Percentiles rank a stretch among this genome's conserved stretches.
phyloP scores from a whole-genome alignment of 352 stramenopile species.

The Aphanomyces astaci region DNA sequence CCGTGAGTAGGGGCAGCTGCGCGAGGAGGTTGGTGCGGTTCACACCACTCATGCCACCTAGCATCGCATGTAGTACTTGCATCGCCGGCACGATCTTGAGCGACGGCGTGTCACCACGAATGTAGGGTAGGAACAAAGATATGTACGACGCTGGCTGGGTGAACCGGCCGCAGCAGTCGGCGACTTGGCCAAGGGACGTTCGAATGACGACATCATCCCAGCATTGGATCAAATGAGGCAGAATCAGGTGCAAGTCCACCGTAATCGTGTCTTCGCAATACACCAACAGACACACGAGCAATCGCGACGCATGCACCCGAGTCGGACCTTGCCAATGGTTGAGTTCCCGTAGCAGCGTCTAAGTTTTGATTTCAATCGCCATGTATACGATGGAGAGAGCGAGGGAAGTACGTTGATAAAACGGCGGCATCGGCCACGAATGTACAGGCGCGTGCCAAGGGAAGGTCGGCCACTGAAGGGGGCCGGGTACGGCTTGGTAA shows the following conservation, averaged over 20 bases:
- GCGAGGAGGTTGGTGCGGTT: conserved; percentile 49
- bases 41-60: conserved; percentile 35
- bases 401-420: conserved; percentile 65
- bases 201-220: conserved; percentile 38
- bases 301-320: conserved; percentile 63
- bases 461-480: conserved; percentile 79
- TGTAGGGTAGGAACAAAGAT: conserved; percentile 45
- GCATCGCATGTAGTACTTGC: conserved; percentile 43
- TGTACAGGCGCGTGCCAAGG: conserved; percentile 86
- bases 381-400: not conserved
- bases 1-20: conserved; percentile 48
- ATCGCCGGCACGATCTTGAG: conserved; percentile 32
- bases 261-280: conserved; percentile 93
- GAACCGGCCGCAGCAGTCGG: conserved; percentile 56
- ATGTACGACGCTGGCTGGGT: conserved; percentile 57
- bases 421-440: conserved; percentile 79
- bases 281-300: conserved; percentile 87
- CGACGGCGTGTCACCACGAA: conserved; percentile 46
- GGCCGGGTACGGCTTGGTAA: conserved; percentile 56
- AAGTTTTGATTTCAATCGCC: not conserved
- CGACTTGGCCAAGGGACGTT: conserved; percentile 29
- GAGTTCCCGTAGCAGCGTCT: conserved; percentile 82
- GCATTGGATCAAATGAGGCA: conserved; percentile 53
- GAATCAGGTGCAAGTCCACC: conserved; percentile 72
- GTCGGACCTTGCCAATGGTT: conserved; percentile 87